Evolutionary conservation across 2,329 filamentous ascomycete genomes (phyloP), one percentile per base, ranked within the genome.

Genomic region (Phaeosphaeriaceae sp.): DNA sequence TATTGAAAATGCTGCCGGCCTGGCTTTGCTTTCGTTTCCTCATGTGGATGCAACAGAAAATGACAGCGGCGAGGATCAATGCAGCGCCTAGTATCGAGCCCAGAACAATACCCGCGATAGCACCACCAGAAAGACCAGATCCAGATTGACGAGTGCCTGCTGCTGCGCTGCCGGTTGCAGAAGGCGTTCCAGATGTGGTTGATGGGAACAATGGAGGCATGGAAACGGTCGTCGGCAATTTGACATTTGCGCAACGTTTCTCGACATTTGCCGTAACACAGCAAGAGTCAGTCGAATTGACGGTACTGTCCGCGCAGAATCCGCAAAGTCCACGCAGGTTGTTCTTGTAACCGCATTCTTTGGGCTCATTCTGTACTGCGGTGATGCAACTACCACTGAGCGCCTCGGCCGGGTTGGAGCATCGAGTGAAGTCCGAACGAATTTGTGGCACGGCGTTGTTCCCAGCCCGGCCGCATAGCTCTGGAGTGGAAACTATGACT

Each of bases 201-300:
- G 88, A 87, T 1, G 84, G 81, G 56, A 87, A 84, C 5, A 88
- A 78, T 4, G 84, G 83, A n/a, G 82, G 80, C 64, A 89, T 79
- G 2, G 85, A 83, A 17, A 83, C 81, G 48, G 93, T 89, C 1
- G 87, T 87, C 0, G 95, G 95, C 7, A 99, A 82, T 24, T 85
- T 82, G n/a, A 99, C 91, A 51, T 86, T 86, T 50, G 86, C 80
- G 76, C 95, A 99, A 62, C 88, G 86, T 24, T 81, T 80, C 57
- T 91, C 86, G n/a, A 90, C 89, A 61, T 92, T 84, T 5, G 93
- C 88, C 69, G 88, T 92, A 71, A 93, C 89, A 78, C 95, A 99
- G 82, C 95, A 99, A 3, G 93, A 96, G 76, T 98, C 94, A 51
- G 94, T 98, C 10, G 92, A 90, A 78, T 98, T 98, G 62, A 89